phyloP scores from a whole-genome alignment of 148 eudicot species.

The Fagopyrum esculentum region DNA sequence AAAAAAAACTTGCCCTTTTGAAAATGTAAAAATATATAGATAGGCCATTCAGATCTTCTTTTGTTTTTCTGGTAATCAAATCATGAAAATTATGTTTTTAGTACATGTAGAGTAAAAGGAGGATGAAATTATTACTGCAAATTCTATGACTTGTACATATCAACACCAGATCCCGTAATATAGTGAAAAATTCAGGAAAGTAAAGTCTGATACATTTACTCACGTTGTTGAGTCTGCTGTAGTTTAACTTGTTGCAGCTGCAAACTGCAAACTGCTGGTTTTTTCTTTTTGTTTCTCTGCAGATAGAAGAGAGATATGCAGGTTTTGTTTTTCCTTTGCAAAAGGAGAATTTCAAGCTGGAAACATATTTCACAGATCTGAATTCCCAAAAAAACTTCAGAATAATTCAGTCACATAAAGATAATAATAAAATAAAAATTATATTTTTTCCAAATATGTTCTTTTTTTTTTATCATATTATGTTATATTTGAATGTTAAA shows the following conservation, averaged over 20 bases:
- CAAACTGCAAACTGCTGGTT: not conserved
- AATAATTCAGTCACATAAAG: not conserved
- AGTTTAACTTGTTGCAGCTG: slow-evolving; percentile 12
- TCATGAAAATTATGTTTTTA: not conserved
- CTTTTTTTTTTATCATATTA: not conserved
- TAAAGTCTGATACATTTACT: not conserved
- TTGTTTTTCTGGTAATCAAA: not conserved
- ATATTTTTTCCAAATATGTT: not conserved
- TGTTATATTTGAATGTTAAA: not conserved
- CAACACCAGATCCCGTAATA: not conserved
- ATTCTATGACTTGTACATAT: slow-evolving; percentile 8
- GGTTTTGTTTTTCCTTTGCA: not conserved
- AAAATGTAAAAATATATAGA: not conserved
- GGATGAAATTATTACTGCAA: not conserved
- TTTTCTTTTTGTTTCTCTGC: slow-evolving; percentile 8
- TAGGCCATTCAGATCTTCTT: not conserved
- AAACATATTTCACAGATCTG: not conserved
- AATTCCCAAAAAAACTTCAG: not conserved
- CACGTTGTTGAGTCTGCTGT: not conserved
- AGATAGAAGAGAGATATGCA: not conserved
- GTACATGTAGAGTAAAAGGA: not conserved
- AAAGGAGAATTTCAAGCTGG: not conserved
- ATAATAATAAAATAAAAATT: not conserved
- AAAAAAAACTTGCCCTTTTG: slow-evolving; percentile 1
- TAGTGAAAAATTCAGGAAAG: not conserved